Base-by-base conservation (phyloP, 106 monocot species). In the Cymbidium sinense region DNA sequence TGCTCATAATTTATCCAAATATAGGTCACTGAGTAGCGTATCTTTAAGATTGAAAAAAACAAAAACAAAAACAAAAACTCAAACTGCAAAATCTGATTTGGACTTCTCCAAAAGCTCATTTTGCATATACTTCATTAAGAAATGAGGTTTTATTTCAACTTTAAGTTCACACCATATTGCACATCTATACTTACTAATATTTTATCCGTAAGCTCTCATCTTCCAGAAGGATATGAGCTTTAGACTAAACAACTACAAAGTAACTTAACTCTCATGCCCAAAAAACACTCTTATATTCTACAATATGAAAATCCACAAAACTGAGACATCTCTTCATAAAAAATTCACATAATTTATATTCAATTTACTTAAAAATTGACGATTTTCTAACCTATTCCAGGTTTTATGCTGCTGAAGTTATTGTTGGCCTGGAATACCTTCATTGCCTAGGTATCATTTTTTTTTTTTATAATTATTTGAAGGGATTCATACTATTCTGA, bases 351-450 rank as follows among this genome's bases (percentile, higher is more conserved):
- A 31, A 79, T 44, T 70, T 34, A 21, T 27, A 17, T 70, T 20
- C 27, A 35, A 43, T 19, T 78, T 31, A 43, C 37, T 79, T 37
- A 39, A 9, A 71, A 36, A 37, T 31, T 51, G 18, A 33, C 18
- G 5, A n/a, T 13, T 2, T n/a, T 50, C 50, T 39, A 17, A 76
- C 36, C 29, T 54, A 15, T 83, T 89, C 25, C 87, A 96, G 96
- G 86, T 96, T 96, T 83, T 96, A 94, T 87, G 93, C 93, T 73
- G 96, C 96, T 34, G 96, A 96, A 85, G 96, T 94, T 70, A 77
- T 91, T 34, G 50, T 96, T 80, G 82, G 90, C 33, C 85, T 96
- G 79, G 96, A 96, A 86, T 96, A 96, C 62, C 93, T 96, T 81
- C 96, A 96, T 79, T 96, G 96, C 78, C 82, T 88, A 85, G 96